Evolutionary conservation across 805 yeast genomes (phyloP).

Genomic region (Pichia eremophila): DNA sequence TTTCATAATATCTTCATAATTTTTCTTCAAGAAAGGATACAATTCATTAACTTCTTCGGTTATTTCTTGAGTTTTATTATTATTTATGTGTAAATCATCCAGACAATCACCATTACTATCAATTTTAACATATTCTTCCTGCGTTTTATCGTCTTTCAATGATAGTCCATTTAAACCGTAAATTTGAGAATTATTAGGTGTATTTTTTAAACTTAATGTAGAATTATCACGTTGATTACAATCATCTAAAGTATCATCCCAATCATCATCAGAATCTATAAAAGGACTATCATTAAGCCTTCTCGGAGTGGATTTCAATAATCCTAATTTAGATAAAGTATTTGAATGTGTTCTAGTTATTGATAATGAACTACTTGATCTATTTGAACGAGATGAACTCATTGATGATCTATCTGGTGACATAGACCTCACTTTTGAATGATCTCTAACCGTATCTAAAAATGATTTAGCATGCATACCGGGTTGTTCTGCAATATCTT

Average conservation of each 20-base stretch:
- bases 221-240: background rate
- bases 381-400: background rate
- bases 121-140: background rate
- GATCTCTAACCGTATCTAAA: conserved; percentile 7
- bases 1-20: conserved; percentile 30
- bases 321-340: conserved; percentile 2
- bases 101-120: background rate
- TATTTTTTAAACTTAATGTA: background rate
- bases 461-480: conserved; percentile 8
- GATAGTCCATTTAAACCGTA: background rate
- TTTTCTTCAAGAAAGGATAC: conserved; percentile 20
- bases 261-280: conserved; percentile 8
- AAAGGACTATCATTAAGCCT: background rate
- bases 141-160: background rate
- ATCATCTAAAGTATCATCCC: conserved; percentile 8
- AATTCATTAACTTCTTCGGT: conserved; percentile 31
- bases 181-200: background rate
- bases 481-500: conserved; percentile 6
- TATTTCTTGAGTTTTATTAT: background rate
- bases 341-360: conserved; percentile 7
- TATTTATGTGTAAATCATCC: background rate
- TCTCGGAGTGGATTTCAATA: background rate
- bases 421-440: conserved; percentile 3
- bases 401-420: conserved; percentile 6
- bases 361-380: conserved; percentile 6